These are phyloP conservation scores for Pyropia haitanensis DNA, from an alignment of 23 red algal genomes.

Conservation along the genomic window DNA sequence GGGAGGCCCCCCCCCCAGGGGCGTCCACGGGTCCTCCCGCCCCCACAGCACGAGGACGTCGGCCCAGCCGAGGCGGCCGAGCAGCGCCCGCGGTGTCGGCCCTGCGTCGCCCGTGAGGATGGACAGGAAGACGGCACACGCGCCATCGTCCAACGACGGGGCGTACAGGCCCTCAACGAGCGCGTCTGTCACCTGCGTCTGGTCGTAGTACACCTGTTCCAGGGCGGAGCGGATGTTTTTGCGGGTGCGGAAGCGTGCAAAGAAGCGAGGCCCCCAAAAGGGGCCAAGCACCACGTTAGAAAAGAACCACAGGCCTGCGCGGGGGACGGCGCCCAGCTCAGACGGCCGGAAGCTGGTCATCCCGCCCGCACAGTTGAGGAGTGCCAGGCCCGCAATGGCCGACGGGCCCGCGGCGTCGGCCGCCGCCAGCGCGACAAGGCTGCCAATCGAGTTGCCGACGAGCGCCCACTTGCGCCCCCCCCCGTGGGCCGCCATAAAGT, in stretches of 20 bases:
- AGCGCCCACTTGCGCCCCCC: conserved; percentile 54
- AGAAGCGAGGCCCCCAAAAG: conserved; percentile 52
- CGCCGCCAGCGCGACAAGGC: conserved; percentile 52
- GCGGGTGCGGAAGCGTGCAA: conserved; percentile 67
- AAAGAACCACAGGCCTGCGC: conserved; percentile 41
- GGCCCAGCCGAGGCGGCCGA: conserved; percentile 45
- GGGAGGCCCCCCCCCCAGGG: conserved; percentile 53
- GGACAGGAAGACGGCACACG: conserved; percentile 62
- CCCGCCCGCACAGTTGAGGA: conserved; percentile 96
- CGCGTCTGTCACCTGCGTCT: conserved; percentile 47
- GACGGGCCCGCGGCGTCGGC: conserved; percentile 37
- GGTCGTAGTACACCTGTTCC: conserved; percentile 66
- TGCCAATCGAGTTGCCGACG: conserved; percentile 88
- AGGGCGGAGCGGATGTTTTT: conserved; percentile 51
- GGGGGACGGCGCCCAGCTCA: conserved; percentile 48
- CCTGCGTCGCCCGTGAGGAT: conserved; percentile 73
- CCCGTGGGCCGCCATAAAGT: conserved; percentile 59
- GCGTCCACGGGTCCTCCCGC: conserved; percentile 88
- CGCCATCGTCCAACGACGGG: conserved; percentile 68
- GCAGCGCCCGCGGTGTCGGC: conserved; percentile 61
- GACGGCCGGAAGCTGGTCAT: conserved; percentile 73
- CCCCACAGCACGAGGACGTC: conserved; percentile 87
- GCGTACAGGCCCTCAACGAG: conserved; percentile 66
- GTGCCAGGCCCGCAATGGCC: conserved; percentile 18
- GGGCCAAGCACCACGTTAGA: conserved; percentile 45